Base-by-base conservation (phyloP, 306 rosid genomes). In the Ammopiptanthus mongolicus region DNA sequence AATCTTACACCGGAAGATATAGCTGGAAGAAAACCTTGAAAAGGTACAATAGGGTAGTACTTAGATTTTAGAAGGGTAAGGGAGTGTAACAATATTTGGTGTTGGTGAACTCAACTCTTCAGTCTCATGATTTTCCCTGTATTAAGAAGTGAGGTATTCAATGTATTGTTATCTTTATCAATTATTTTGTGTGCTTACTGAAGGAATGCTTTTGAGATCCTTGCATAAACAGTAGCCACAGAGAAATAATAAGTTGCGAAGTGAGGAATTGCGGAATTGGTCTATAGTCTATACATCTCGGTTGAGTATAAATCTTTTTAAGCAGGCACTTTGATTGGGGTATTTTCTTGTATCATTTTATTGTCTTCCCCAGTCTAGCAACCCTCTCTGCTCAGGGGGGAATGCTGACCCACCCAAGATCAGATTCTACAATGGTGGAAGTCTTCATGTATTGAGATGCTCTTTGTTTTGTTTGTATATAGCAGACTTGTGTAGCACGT, bases 1-100 rank as follows among this genome's bases (percentile, higher is more conserved):
- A 89, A 84, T 82, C 86, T 88, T 48, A 87, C 99, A 5, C 69
- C 86, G 14, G 96, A 87, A 79, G 98, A 94, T 77, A 51, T 94
- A 63, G 91, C 90, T 17, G 97, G 97, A 77, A 83, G 33, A 79
- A 81, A 81, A 74, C 36, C 77, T 31, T 81, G 83, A 84, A 42
- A 41, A 18, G 22, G 14, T 55, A 19, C 28, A 73, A 25, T 17
- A 65, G 78, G 31, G 71, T 72, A 42, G 58, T 47, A 5, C 11
- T 8, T 25, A 41, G 73, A 19, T 58, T 39, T 59, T 41, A 48
- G 39, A 46, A 72, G 76, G 33, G 47, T 6, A 22, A 65, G 33
- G 31, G 29, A 52, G 51, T 39, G 56, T 66, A 46, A 55, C 59
- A 23, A 31, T 55, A 31, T 39, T 29, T 15, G 53, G 44, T 48